Evolutionary conservation across 2,329 filamentous ascomycete species (phyloP).

Genomic region (Pseudopithomyces maydicus): DNA sequence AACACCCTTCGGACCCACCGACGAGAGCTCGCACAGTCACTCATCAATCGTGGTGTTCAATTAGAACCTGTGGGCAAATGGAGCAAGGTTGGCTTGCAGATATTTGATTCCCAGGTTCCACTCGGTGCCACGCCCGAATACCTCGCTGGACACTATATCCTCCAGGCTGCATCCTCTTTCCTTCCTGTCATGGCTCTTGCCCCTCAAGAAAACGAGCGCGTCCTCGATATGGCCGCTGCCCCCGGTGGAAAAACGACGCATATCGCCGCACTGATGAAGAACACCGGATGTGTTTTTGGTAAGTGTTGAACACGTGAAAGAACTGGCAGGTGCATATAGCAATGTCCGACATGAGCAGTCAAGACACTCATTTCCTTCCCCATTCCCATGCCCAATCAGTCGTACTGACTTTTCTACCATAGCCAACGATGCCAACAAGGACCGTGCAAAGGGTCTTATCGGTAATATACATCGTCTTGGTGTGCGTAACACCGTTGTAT

Average conservation of each 20-base stretch:
- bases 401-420: not conserved
- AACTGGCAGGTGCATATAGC: not conserved
- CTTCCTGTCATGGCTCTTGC: constrained; percentile 96
- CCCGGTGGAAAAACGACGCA: constrained; percentile 97
- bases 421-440: constrained; percentile 94
- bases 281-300: constrained; percentile 80
- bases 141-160: constrained; percentile 94
- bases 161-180: constrained; percentile 96
- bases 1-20: constrained; percentile 85
- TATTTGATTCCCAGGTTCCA: constrained; percentile 88
- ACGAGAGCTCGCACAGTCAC: constrained; percentile 83
- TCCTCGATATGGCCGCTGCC: constrained; percentile 93
- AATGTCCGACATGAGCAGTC: not conserved
- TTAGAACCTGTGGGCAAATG: constrained; percentile 97
- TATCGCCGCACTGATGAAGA: constrained; percentile 96
- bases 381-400: not conserved
- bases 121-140: constrained; percentile 97
- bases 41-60: constrained; percentile 95
- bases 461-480: constrained; percentile 94
- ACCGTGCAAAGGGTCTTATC: constrained; percentile 93
- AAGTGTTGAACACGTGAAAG: no score
- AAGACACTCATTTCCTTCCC: not conserved
- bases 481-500: constrained; percentile 91
- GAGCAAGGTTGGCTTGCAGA: constrained; percentile 90
- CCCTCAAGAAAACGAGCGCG: constrained; percentile 88